These are phyloP conservation scores for Sordariomycetes sp. DNA, from an alignment of 2,329 filamentous ascomycete genomes.

Conservation along the genomic window DNA sequence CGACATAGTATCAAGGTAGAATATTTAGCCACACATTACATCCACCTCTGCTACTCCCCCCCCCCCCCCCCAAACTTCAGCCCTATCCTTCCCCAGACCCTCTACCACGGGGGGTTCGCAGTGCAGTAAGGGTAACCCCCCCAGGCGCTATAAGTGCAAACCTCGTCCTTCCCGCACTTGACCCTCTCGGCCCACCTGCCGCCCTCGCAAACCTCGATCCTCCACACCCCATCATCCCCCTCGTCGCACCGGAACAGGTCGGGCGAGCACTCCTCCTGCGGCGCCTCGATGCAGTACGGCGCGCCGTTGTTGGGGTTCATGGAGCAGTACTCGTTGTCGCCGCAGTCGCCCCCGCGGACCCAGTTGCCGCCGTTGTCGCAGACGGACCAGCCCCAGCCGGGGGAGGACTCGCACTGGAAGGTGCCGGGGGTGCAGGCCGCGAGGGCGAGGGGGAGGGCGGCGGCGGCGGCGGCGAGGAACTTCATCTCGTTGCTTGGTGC, in stretches of 20 bases:
- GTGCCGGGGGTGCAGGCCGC: constrained; percentile 3
- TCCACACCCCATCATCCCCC: constrained; percentile 1
- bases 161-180: constrained; percentile 1
- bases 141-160: constrained; percentile 5
- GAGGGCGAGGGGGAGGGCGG: constrained; percentile 1
- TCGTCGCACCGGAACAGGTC: constrained; percentile 5
- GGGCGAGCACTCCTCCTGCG: neutral
- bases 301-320: constrained; percentile 7
- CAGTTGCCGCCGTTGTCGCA: constrained; percentile 1
- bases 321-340: constrained; percentile 5
- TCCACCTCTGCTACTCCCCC: neutral
- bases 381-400: constrained; percentile 2
- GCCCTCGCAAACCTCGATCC: constrained; percentile 3
- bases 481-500: constrained; percentile 1
- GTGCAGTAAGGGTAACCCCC: constrained; percentile 6
- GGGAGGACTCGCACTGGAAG: constrained; percentile 1
- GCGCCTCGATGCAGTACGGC: constrained; percentile 6
- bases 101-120: neutral
- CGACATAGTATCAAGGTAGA: neutral
- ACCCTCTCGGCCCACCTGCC: constrained; percentile 1
- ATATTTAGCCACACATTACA: neutral
- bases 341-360: constrained; percentile 4
- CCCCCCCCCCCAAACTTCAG: no score
- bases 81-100: neutral
- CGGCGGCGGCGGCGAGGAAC: neutral